Percentiles rank a stretch among this genome's conserved stretches.
Conservation (phyloP, 129 eudicot genomes). For the Flaveria robusta region DNA sequence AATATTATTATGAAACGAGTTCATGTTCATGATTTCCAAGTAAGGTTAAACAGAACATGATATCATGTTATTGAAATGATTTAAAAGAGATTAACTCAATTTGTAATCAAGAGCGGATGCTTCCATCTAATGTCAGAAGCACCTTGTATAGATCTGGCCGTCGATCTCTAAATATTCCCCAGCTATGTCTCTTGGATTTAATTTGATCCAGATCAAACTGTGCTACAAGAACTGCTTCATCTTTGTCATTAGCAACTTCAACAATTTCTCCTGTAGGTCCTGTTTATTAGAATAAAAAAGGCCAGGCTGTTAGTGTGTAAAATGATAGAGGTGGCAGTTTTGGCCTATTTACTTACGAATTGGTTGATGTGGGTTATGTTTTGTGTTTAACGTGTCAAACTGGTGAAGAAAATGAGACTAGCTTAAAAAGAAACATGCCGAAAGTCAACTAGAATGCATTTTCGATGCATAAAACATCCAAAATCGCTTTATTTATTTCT, state of each 20-base stretch:
- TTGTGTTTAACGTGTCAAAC: background rate
- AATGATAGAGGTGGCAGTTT: background rate
- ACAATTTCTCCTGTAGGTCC: constrained; percentile 92
- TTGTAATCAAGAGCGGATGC: constrained; percentile 52
- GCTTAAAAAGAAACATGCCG: background rate
- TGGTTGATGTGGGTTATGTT: background rate
- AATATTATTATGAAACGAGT: constrained; percentile 30
- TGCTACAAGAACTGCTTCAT: constrained; percentile 83
- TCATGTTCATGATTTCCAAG: constrained; percentile 29
- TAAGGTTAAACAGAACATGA: constrained; percentile 32
- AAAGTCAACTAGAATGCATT: background rate
- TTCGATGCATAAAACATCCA: background rate
- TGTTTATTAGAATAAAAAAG: constrained; percentile 28
- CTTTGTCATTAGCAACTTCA: constrained; percentile 71
- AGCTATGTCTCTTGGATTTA: constrained; percentile 76
- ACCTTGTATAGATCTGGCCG: constrained; percentile 97
- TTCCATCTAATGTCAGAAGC: constrained; percentile 93
- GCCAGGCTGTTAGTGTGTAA: background rate
- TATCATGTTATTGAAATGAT: constrained; percentile 13
- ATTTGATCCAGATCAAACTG: constrained; percentile 79
- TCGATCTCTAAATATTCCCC: constrained; percentile 97
- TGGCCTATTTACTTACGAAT: background rate
- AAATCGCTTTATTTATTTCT: background rate
- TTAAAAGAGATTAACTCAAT: constrained; percentile 16
- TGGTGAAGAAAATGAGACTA: background rate